Evolutionary conservation across 208 protist species (phyloP).

Genomic region (Crithidia bombi): DNA sequence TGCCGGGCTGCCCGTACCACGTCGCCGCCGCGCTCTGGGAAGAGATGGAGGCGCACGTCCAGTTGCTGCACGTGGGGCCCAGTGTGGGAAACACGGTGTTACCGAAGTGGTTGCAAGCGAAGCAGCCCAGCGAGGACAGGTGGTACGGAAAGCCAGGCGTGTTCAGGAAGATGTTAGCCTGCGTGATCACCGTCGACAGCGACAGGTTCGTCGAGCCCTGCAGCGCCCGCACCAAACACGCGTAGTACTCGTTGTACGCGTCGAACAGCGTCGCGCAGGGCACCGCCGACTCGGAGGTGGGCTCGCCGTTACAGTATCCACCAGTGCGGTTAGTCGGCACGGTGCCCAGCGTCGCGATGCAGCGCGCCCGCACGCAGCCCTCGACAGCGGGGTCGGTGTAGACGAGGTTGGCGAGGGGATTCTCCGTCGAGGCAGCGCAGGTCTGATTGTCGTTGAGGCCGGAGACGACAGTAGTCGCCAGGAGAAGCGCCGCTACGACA

Average conservation of each 20-base stretch:
- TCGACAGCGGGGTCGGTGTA: constrained; percentile 22
- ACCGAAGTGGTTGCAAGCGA: constrained; percentile 51
- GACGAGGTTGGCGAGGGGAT: constrained; percentile 30
- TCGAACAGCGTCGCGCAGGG: constrained; percentile 26
- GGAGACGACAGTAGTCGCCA: background rate
- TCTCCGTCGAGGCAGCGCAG: constrained; percentile 19
- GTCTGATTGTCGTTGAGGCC: constrained; percentile 19
- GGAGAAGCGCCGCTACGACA: background rate
- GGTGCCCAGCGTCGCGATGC: constrained; percentile 28
- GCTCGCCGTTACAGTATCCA: constrained; percentile 44
- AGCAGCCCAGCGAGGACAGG: constrained; percentile 41
- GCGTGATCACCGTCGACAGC: background rate
- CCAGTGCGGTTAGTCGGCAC: constrained; percentile 19
- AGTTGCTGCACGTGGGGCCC: constrained; percentile 16
- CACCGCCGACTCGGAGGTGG: constrained; percentile 31
- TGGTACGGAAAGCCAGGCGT: constrained; percentile 46
- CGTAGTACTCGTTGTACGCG: constrained; percentile 50
- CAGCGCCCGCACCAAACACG: constrained; percentile 36
- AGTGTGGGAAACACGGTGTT: constrained; percentile 16
- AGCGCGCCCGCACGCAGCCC: constrained; percentile 38
- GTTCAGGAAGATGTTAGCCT: constrained; percentile 17
- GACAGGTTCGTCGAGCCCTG: background rate
- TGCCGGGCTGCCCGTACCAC: constrained; percentile 29
- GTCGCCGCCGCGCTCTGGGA: constrained; percentile 26
- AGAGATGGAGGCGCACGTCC: constrained; percentile 35